Evolutionary conservation across 2,329 filamentous ascomycete species (phyloP), one percentile per base, ranked within the genome.

Genomic region (Apiospora rasikravindrae): DNA sequence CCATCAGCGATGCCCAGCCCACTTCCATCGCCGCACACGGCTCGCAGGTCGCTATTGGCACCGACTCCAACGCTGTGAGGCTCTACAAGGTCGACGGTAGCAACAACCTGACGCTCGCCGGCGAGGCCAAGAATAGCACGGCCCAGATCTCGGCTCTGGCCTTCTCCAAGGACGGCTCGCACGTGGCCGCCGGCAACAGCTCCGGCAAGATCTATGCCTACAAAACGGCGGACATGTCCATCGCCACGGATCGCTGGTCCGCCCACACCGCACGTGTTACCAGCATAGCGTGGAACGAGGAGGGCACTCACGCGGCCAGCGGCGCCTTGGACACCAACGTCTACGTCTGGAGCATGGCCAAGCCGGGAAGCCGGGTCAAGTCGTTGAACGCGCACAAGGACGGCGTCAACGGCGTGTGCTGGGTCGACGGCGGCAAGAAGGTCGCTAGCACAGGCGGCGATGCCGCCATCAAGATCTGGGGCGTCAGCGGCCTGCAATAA

Each of bases 341-440:
- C 26, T 95, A 94, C 80, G 91, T 98, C 42, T 99, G 96, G 94
- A 98, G 94, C 81, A 83, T 98, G 71, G 87, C 85, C 51, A 93
- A 94, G 80, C 96, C 96, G 0, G 95, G 94, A 2, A 93, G 93
- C 82, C 89, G 96, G 76, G 89, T 97, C 76, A 96, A 96, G 85
- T 92, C 91, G 19, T 84, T 91, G 29, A 97, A 98, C 79, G 95
- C 96, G 69, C 96, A 99, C 84, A 98, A 98, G 84, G 96, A 98
- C 79, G 96, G 96, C 13, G 95, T 98, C 24, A 94, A 93, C 76
- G 96, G 94, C 22, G 92, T 98, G 22, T 88, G 88, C 16, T 99
- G 96, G 95, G 87, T 94, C 19, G 88, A 87, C 40, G 90, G 88
- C 11, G 86, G 86, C 72, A 82, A 82, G 24, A 94, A 89, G 83